Percentiles rank a stretch among this genome's conserved stretches.
Evolutionary conservation across 306 rosid species (phyloP).

Genomic region (Quercus cerris): DNA sequence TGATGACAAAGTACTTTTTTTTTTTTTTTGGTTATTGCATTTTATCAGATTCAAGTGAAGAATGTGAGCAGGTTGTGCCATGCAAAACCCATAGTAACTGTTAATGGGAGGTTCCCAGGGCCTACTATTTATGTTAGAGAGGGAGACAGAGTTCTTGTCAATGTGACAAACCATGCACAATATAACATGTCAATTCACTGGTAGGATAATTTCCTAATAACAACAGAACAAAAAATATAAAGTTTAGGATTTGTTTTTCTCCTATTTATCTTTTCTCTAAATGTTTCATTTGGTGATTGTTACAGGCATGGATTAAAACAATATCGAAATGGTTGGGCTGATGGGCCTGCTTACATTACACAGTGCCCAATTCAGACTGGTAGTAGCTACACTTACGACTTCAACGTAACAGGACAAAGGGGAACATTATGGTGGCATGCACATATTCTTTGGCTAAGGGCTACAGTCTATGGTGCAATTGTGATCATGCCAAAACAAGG

Average conservation of each 20-base stretch:
- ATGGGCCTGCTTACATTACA: constrained; percentile 79
- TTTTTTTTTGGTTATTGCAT: background rate
- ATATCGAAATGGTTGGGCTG: constrained; percentile 79
- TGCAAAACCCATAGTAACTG: constrained; percentile 80
- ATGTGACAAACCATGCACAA: constrained; percentile 76
- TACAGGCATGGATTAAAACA: constrained; percentile 79
- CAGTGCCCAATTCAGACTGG: constrained; percentile 78
- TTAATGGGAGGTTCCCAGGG: constrained; percentile 79
- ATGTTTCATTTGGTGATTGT: background rate
- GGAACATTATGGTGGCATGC: constrained; percentile 96
- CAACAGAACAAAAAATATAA: background rate
- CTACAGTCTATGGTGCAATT: constrained; percentile 83
- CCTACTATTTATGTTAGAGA: constrained; percentile 71
- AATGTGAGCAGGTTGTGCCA: constrained; percentile 82
- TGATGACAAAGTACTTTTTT: constrained; percentile 4
- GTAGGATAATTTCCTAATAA: constrained; percentile 28
- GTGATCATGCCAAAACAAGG: constrained; percentile 77
- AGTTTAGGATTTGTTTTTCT: background rate
- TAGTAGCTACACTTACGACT: constrained; percentile 62
- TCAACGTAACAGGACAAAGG: constrained; percentile 81
- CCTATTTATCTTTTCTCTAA: background rate
- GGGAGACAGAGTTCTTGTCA: constrained; percentile 68
- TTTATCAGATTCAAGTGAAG: constrained; percentile 69
- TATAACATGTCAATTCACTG: constrained; percentile 83
- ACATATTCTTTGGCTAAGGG: constrained; percentile 80